phyloP scores from a whole-genome alignment of 805 yeast genomes.

The Candida broadrunensis region DNA sequence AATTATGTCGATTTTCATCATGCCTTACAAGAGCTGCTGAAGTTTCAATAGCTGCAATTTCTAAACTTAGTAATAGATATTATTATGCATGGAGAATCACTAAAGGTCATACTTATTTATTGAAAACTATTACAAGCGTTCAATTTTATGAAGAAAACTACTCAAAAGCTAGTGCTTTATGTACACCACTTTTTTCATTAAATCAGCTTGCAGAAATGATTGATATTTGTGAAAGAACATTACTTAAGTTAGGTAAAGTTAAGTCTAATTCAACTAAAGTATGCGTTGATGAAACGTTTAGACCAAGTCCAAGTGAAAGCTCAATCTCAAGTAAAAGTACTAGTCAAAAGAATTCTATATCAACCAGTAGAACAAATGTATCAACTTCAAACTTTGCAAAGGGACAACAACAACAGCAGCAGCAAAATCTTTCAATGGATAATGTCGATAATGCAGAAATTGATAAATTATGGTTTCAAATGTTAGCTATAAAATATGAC shows the following conservation, averaged over 20 bases:
- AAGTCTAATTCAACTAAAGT: constrained; percentile 9
- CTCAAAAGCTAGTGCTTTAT: constrained; percentile 3
- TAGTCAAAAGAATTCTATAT: constrained; percentile 9
- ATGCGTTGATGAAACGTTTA: constrained; percentile 7
- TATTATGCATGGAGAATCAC: constrained; percentile 41
- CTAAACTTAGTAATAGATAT: constrained; percentile 34
- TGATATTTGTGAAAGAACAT: constrained; percentile 20
- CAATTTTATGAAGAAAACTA: constrained; percentile 23
- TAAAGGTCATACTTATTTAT: constrained; percentile 29
- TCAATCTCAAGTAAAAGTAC: constrained; percentile 1
- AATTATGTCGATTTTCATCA: constrained; percentile 19
- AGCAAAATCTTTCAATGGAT: constrained; percentile 9
- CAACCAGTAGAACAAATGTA: constrained; percentile 5
- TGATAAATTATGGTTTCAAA: constrained; percentile 34
- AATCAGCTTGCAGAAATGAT: constrained; percentile 26
- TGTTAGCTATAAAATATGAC: constrained; percentile 27
- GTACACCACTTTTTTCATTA: constrained; percentile 11
- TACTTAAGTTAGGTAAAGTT: constrained; percentile 19
- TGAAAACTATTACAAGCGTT: constrained; percentile 25
- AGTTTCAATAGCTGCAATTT: constrained; percentile 31
- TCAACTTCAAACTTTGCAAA: constrained; percentile 8
- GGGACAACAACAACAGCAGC: not conserved
- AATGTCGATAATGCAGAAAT: constrained; percentile 24
- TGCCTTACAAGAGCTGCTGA: constrained; percentile 24
- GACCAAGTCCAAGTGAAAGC: not conserved